Evolutionary conservation across 2,329 filamentous ascomycete genomes (phyloP), one percentile per base, ranked within the genome.

Genomic region (Fusarium foetens): DNA sequence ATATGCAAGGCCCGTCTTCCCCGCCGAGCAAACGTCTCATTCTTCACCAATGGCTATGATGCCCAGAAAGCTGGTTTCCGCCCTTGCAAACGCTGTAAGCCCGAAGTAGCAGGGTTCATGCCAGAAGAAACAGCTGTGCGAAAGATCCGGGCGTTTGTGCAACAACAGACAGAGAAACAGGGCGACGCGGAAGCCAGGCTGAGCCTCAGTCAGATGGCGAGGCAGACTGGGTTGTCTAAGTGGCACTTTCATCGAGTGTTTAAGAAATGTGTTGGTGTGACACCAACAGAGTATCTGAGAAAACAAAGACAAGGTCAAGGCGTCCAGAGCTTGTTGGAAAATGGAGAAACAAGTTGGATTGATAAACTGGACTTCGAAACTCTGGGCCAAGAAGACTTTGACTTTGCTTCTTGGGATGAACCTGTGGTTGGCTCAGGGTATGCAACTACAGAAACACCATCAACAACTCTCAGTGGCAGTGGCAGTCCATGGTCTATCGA

Each of bases 241-340:
- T 86, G 88, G 79, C 88, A 90, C 75, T 88, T 90, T 55, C 87
- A 89, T 73, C 84, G 88, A 29, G 83, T 88, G 8, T 90, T 90
- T 75, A 90, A 88, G 78, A 85, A 84, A 74, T 84, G 83, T 46
- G 84, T 84, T 21, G 87, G 88, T 12, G 63, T 85, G 45, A 89
- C 88, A 46, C 83, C 83, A 17, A 72, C 68, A 12, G 80, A 80
- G 70, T 84, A 80, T 54, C 52, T 81, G 54, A 71, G 75, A 42
- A 49, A 67, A 45, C 70, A 76, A 54, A 72, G 67, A 36, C 58
- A 57, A 41, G 59, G 59, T 31, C 55, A 68, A 25, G 25, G 39
- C 5, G 27, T 29, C n/a, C 60, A 57, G 12, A 57, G 55, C n/a
- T 54, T 51, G 17, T 8, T 39, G 8, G 27, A 62, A 39, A 53